Percentiles rank a stretch among this genome's conserved stretches.
Conservation (phyloP, 495 filamentous ascomycete genomes). For the Cercophora newfieldiana region DNA sequence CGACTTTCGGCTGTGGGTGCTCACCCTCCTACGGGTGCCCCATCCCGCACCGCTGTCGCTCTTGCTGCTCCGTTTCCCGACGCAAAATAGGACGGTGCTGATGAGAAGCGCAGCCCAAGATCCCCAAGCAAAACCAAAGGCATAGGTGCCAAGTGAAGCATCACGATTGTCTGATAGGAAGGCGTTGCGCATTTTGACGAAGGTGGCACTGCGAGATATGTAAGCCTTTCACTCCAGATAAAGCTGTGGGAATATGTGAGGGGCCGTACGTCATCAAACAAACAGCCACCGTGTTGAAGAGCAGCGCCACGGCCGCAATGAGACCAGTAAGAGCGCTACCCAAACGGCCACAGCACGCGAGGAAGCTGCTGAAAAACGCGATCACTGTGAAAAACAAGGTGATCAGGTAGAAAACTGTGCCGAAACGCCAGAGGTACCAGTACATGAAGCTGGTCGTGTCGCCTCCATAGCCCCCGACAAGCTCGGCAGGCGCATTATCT, state of each 20-base stretch:
- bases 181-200: constrained; percentile 70
- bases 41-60: constrained; percentile 14
- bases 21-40: constrained; percentile 38
- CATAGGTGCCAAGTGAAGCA: constrained; percentile 67
- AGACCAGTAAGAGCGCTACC: constrained; percentile 47
- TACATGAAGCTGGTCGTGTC: constrained; percentile 49
- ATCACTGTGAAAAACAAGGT: constrained; percentile 63
- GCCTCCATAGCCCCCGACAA: constrained; percentile 47
- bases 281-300: constrained; percentile 49
- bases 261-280: constrained; percentile 54
- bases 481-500: constrained; percentile 37
- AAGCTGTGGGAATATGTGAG: not conserved
- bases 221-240: constrained; percentile 19
- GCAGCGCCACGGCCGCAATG: constrained; percentile 37
- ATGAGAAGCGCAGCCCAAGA: constrained; percentile 68
- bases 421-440: constrained; percentile 61
- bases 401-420: constrained; percentile 74
- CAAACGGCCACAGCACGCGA: constrained; percentile 52
- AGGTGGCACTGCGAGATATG: constrained; percentile 52
- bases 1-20: constrained; percentile 39
- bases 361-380: constrained; percentile 54
- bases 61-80: constrained; percentile 38
- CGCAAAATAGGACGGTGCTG: constrained; percentile 69
- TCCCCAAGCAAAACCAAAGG: constrained; percentile 87
- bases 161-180: constrained; percentile 60